Base-by-base conservation (phyloP, 2,329 filamentous ascomycete species). In the Calonectria crousiana region DNA sequence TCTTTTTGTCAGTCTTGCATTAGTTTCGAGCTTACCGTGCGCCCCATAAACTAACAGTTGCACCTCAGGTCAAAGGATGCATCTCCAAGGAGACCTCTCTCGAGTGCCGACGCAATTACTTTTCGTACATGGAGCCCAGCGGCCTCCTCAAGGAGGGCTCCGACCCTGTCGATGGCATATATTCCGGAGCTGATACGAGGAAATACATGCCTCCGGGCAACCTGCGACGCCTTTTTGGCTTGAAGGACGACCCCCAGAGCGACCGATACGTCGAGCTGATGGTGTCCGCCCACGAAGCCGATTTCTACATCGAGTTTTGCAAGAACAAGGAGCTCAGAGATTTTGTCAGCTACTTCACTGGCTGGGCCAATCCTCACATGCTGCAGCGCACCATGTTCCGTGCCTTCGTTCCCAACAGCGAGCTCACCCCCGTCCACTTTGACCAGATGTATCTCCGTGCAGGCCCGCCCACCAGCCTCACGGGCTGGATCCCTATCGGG, bases 351-450 rank as follows among this genome's bases (percentile, higher is more conserved):
- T 47, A 68, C 51, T 73, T 74, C 51, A 73, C 70, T 4, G 66
- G 66, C 51, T 74, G 72, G 72, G 44, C 71, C n/a, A 74, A 69
- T 30, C 73, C 73, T 49, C 73, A 74, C 11, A 74, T 74, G 73
- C 66, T 74, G 5, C 73, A 74, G 34, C 36, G 70, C 2, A 73
- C 73, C 14, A 74, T 74, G 73, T 49, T 71, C 23, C 60, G 69
- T 9, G 69, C 62, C 5, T 71, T 71, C 18, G 69, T 67, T 9
- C 69, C 69, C 30, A 32, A 67, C 10, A 58, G 34, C 62, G 62
- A 71, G 32, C 64, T 67, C 41, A 72, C 70, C 9, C 70, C 64
- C 11, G 64, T 72, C n/a, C 70, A 72, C 23, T 72, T 72, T n/a
- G 70, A 72, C 34, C 70, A 72, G 38, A 72, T 72, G 70, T 72